phyloP scores from a whole-genome alignment of 768 basidiomycete species.

The Lentinula detonsa region DNA sequence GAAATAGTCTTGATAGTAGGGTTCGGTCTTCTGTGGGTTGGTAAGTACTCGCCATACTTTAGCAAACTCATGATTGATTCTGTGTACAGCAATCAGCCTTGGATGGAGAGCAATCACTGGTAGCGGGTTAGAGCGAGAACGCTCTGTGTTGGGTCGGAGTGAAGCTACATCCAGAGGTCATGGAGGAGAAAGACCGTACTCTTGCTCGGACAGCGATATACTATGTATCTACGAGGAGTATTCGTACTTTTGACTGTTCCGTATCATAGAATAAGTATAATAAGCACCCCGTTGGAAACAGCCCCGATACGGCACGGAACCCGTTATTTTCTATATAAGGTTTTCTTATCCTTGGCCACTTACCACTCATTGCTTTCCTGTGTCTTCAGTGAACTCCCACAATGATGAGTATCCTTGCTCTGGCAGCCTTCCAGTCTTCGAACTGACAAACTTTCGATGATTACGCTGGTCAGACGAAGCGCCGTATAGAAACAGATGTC shows the following conservation, averaged over 20 bases:
- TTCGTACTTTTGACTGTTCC: constrained; percentile 30
- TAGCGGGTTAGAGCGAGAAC: not conserved
- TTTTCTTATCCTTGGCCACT: constrained; percentile 11
- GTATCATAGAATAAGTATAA: not conserved
- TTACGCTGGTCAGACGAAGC: constrained; percentile 79
- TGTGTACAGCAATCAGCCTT: constrained; percentile 4
- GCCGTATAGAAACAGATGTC: constrained; percentile 97
- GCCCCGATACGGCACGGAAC: not conserved
- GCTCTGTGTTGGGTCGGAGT: constrained; percentile 4
- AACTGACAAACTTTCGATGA: constrained; percentile 4
- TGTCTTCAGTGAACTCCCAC: constrained; percentile 8
- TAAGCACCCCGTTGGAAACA: not conserved
- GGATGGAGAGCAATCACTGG: constrained; percentile 5
- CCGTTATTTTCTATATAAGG: not conserved
- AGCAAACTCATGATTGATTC: not conserved
- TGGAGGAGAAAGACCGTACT: constrained; percentile 32
- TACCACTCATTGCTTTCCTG: constrained; percentile 6
- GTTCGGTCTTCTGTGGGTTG: constrained; percentile 72
- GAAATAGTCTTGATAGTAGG: constrained; percentile 68
- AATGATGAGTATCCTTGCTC: constrained; percentile 55
- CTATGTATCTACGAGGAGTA: constrained; percentile 74
- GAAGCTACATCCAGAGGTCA: constrained; percentile 11
- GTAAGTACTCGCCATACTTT: constrained; percentile 32
- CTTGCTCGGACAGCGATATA: constrained; percentile 52
- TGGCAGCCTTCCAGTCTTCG: constrained; percentile 8